A percentile compares a stretch with the other conserved stretches of the same genome.
Conservation (phyloP, 2,329 filamentous ascomycete genomes). For the Xylariaceae sp. region DNA sequence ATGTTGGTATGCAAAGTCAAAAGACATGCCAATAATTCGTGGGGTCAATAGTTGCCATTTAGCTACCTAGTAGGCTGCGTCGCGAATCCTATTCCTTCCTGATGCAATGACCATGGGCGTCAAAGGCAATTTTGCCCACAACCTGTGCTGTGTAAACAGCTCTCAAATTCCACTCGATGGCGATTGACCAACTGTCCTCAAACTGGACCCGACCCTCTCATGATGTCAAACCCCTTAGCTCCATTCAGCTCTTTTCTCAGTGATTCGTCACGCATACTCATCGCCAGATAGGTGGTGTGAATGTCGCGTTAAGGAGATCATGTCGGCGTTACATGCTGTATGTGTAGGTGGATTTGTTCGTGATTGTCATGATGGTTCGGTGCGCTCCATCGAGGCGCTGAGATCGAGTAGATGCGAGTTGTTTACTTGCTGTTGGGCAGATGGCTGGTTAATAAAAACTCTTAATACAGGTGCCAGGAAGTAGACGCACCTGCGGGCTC, state of each 20-base stretch:
- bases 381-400: slow-evolving; percentile 41
- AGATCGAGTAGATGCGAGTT: slow-evolving; percentile 49
- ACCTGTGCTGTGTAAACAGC: slow-evolving; percentile 37
- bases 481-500: slow-evolving; percentile 85
- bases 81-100: slow-evolving; percentile 27
- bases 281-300: slow-evolving; percentile 9
- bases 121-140: slow-evolving; percentile 22
- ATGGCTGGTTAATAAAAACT: slow-evolving; percentile 2
- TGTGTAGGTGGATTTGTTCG: slow-evolving; percentile 38
- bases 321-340: slow-evolving; percentile 37
- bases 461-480: background rate
- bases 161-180: slow-evolving; percentile 37
- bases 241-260: slow-evolving; percentile 26
- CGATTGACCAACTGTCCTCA: slow-evolving; percentile 41
- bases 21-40: background rate
- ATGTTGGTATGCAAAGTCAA: too few species aligned
- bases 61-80: slow-evolving; percentile 34
- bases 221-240: slow-evolving; percentile 41
- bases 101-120: slow-evolving; percentile 24
- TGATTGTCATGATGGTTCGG: slow-evolving; percentile 44
- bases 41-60: slow-evolving; percentile 33
- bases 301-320: slow-evolving; percentile 16
- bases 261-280: slow-evolving; percentile 3
- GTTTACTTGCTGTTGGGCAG: slow-evolving; percentile 49
- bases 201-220: slow-evolving; percentile 39